A percentile compares a stretch with the other conserved stretches of the same genome.
Conservation (phyloP, 208 protist species). For the Leishmania lainsoni region DNA sequence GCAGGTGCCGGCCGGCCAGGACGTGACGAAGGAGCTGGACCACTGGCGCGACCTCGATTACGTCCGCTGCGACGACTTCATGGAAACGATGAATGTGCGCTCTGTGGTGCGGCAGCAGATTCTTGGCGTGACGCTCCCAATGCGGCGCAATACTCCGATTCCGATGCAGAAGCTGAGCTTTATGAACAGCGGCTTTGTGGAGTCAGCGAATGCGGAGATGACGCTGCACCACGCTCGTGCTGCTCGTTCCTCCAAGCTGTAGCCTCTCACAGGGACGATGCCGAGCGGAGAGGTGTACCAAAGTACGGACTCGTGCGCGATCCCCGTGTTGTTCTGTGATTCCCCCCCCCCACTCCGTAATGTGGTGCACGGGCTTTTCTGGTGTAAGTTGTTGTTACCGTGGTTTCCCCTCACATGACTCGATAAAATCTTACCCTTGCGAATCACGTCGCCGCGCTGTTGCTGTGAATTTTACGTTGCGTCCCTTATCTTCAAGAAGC, state of each 20-base stretch:
- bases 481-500: not conserved
- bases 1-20: conserved; percentile 32
- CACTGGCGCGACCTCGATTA: conserved; percentile 82
- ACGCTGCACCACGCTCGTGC: conserved; percentile 26
- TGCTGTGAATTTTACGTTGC: not conserved
- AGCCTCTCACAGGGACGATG: not conserved
- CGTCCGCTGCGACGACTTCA: conserved; percentile 77
- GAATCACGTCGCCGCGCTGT: not conserved
- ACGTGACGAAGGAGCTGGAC: conserved; percentile 75
- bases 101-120: conserved; percentile 58
- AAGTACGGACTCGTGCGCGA: not conserved
- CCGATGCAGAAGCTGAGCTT: conserved; percentile 44
- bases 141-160: conserved; percentile 46
- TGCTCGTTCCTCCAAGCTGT: conserved; percentile 24
- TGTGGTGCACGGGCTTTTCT: not conserved
- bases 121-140: conserved; percentile 45
- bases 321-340: not conserved
- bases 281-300: not conserved
- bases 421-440: not conserved
- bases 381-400: not conserved
- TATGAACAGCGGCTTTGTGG: conserved; percentile 59
- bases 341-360: not conserved
- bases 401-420: not conserved
- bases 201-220: conserved; percentile 51
- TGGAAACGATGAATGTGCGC: conserved; percentile 67